Evolutionary conservation across 140 eudicot genomes (phyloP), one percentile per base, ranked within the genome.

Genomic region (Erigeron philadelphicus): DNA sequence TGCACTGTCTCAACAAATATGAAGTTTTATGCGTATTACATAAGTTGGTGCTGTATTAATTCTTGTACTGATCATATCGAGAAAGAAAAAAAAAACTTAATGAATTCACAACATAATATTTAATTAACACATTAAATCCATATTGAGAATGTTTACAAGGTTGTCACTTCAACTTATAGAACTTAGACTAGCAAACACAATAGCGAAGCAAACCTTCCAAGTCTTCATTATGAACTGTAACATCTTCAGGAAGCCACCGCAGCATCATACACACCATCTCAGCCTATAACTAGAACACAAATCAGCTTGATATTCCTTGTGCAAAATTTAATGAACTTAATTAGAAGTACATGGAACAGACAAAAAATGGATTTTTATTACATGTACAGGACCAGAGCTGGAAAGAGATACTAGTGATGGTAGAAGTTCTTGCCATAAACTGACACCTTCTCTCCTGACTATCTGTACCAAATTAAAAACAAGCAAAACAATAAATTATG

Each of bases 201-300:
- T 17, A 67, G 17, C 40, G 54, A 40, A 62, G 63, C 80, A 64
- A 21, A 92, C 98, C 99, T 89, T 93, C 97, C 57, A 93, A 81
- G 77, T 93, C 99, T 78, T 89, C 99, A 79, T 93, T 93, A 68
- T 93, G 99, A 74, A 93, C 95, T 17, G 95, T 89, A 65, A 93
- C 82, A 79, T 93, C 99, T 83, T 93, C 97, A 0, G 99, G 97
- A 69, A 93, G 95, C 99, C 99, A 93, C 86, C 95, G 80, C 62
- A 93, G 84, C 79, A 84, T 85, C 95, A 89, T 87, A 10, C 87
- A 76, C 25, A 93, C 97, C 87, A 93, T 75, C 84, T 87, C 97
- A 17, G 99, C 98, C 98, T 89, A 81, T 40, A 85, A 76, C 57
- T 78, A 60, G 68, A 73, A 68, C 59, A 65, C 40, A 70, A 71